Conservation (phyloP, 2,329 filamentous ascomycete species). For the Phoma sp. region DNA sequence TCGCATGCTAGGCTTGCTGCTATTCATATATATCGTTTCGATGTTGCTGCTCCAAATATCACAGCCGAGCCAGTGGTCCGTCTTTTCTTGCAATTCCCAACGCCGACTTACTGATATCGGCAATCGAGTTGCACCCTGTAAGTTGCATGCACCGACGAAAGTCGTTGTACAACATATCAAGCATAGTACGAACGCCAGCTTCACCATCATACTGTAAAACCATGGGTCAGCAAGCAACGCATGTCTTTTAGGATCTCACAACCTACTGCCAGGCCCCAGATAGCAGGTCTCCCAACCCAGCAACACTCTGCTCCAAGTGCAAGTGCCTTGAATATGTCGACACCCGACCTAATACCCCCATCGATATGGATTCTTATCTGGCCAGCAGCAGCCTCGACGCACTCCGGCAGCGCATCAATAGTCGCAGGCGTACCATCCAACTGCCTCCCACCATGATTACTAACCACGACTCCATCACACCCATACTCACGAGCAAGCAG, state of each 20-base stretch:
- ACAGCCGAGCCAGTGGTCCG: constrained; percentile 45
- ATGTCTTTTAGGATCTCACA: not conserved
- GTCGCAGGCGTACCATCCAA: constrained; percentile 8
- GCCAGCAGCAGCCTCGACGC: constrained; percentile 3
- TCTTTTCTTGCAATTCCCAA: constrained; percentile 39
- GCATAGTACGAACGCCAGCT: not conserved
- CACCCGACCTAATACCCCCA: constrained; percentile 1
- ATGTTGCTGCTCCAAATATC: not conserved
- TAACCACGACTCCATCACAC: constrained; percentile 7
- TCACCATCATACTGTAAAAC: not conserved
- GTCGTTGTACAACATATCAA: constrained; percentile 38
- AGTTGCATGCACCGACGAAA: constrained; percentile 52
- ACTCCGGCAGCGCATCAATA: constrained; percentile 6
- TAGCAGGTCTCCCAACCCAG: not conserved
- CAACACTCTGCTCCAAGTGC: constrained; percentile 7
- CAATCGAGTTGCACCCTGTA: constrained; percentile 46
- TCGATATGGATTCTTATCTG: constrained; percentile 2
- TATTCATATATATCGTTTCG: no score
- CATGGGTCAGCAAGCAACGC: not conserved
- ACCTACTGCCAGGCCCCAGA: constrained; percentile 5
- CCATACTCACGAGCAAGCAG: constrained; percentile 5
- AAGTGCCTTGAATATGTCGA: constrained; percentile 5
- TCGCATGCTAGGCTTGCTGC: no score
- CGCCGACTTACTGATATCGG: constrained; percentile 46
- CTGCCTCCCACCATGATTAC: constrained; percentile 3